Base-by-base conservation (phyloP, 306 rosid genomes). In the Vigna mungo region DNA sequence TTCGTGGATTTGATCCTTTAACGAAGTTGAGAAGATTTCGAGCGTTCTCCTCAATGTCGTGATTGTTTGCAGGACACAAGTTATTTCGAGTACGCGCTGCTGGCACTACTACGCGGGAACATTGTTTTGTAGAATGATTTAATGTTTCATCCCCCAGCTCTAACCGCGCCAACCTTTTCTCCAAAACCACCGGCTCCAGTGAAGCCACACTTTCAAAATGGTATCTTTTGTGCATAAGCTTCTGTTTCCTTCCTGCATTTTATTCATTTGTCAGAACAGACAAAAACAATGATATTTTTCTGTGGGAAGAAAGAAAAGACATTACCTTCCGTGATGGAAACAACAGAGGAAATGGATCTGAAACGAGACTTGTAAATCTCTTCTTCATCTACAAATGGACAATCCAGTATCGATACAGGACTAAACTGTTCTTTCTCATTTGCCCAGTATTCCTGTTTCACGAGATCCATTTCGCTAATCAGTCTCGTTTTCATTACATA, bases 331-430 rank as follows among this genome's bases (percentile, higher is more conserved):
- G 68, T 52, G 30, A 46, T 59, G 27, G 84, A 61, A 49, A 70
- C 59, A 27, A 41, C 72, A 37, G 27, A 9, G 17, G 56, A 44
- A 17, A 54, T 54, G 68, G 74, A 67, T n/a, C 68, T 71, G 49
- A 64, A 84, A 43, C 85, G 83, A 21, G 89, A 80, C 66, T 52
- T 53, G 6, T 17, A 18, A 1, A 69, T 49, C 4, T 81, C 87
- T 66, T 90, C 87, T 62, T 94, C 98, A 12, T 94, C 95, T 78
- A 88, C 83, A 62, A 92, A 90, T 10, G 93, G 93, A 64, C 91
- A 85, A 55, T 90, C 92, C 70, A 92, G 84, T 61, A 89, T 86
- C 0, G 99, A 95, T 13, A 89, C 87, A 11, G 99, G 99, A 81
- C 99, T 95, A 16, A 86, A 84, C 52, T 92, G 99, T 66, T 89